Conservation (phyloP, 2,329 filamentous ascomycete species). For the Ceratocystis albifundus region DNA sequence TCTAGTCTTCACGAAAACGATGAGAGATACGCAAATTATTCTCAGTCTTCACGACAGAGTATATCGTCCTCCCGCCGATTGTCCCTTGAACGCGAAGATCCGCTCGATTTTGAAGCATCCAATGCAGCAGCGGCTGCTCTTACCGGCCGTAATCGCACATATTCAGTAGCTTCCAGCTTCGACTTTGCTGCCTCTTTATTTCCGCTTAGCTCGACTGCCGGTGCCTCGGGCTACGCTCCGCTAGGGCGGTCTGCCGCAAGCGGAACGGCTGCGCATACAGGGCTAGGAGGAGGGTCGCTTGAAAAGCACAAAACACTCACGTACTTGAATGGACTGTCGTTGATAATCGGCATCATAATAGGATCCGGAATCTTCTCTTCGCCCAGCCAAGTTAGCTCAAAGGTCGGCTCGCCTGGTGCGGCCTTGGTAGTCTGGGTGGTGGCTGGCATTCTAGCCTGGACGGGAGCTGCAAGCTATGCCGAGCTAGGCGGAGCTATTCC, state of each 20-base stretch:
- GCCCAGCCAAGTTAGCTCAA: constrained; percentile 81
- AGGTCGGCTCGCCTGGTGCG: constrained; percentile 82
- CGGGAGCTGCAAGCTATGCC: constrained; percentile 85
- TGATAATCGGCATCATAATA: constrained; percentile 88
- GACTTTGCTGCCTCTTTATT: constrained; percentile 92
- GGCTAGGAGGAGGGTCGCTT: constrained; percentile 61
- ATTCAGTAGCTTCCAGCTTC: constrained; percentile 85
- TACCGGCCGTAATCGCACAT: constrained; percentile 50
- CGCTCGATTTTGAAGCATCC: constrained; percentile 47
- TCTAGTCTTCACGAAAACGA: constrained; percentile 45
- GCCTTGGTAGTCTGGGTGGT: constrained; percentile 84
- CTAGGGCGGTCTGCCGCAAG: constrained; percentile 62
- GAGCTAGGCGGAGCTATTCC: constrained; percentile 93
- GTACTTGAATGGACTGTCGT: constrained; percentile 80
- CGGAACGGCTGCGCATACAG: constrained; percentile 31
- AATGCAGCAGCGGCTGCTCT: constrained; percentile 39
- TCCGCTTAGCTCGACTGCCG: constrained; percentile 72
- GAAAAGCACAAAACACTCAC: constrained; percentile 95
- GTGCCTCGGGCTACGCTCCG: constrained; percentile 64
- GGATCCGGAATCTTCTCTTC: constrained; percentile 94
- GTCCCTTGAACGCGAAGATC: constrained; percentile 79
- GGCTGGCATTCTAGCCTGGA: constrained; percentile 90
- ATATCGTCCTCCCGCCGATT: constrained; percentile 84
- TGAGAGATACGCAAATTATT: constrained; percentile 34
- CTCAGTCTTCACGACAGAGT: constrained; percentile 64